Base-by-base conservation (phyloP, 805 yeast species). In the Ogataea haglerorum region DNA sequence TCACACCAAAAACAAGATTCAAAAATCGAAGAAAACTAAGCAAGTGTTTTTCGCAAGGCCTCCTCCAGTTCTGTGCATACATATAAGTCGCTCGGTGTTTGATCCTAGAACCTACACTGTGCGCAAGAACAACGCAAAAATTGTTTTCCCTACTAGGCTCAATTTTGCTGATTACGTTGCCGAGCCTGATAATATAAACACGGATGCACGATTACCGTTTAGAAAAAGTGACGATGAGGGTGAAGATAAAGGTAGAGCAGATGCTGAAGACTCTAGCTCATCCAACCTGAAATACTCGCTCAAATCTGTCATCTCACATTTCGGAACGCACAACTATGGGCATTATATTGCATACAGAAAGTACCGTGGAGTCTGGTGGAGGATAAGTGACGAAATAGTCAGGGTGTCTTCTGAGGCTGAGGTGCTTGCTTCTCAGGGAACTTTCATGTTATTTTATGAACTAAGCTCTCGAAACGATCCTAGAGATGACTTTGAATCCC, bases 271-370 rank as follows among this genome's bases (percentile, higher is more conserved):
- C n/a, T 22, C 40, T 19, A 42, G 35, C 41, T 29, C 42, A 13
- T 73, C 78, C 3, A 69, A 72, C 3, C 59, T 83, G 31, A 66
- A 72, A 3, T 91, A 91, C 60, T 72, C 79, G 28, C 70, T 91
- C 46, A 85, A 85, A 56, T 86, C 96, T 1, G 93, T 86, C 1
- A 85, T 91, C 32, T 81, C 91, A 1, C 99, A 91, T 62, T 90
- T 83, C 60, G 99, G 99, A 35, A 85, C 96, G 1, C 97, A 93
- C 54, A 89, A 91, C 54, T 93, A 88, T 59, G 99, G 99, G n/a
- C 99, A 91, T 62, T 91, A 91, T 58, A 85, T 91, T 46, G 88
- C 95, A 30, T 91, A 76, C 65, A 78, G 97, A 56, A 82, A 79
- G 54, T 74, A 68, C 43, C 75, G 95, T 50, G 93, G 90, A 2